These are phyloP conservation scores for Cadophora gregata DNA, from an alignment of 2,329 filamentous ascomycete genomes.

Conservation along the genomic window DNA sequence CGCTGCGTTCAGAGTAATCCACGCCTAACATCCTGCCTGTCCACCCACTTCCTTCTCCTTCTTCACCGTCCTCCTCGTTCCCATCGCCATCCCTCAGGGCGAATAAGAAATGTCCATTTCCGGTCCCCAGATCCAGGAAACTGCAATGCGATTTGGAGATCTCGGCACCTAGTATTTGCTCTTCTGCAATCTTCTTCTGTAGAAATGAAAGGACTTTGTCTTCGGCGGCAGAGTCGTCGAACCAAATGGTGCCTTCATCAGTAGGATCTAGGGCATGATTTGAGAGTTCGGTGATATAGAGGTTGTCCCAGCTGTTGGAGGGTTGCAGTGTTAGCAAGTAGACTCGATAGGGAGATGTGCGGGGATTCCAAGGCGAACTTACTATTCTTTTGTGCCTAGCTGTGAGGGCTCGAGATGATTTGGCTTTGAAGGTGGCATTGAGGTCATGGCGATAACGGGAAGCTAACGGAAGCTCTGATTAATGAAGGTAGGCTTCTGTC, in stretches of 20 bases:
- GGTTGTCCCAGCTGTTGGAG: constrained; percentile 71
- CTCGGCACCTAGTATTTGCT: constrained; percentile 29
- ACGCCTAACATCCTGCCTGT: constrained; percentile 77
- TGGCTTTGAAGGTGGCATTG: constrained; percentile 52
- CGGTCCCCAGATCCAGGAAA: constrained; percentile 89
- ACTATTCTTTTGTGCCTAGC: constrained; percentile 93
- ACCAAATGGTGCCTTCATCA: constrained; percentile 93
- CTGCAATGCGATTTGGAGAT: constrained; percentile 48
- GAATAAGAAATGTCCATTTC: constrained; percentile 92
- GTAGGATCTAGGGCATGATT: constrained; percentile 75
- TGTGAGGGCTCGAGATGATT: constrained; percentile 72
- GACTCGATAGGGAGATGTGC: not conserved
- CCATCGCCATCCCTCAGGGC: constrained; percentile 63
- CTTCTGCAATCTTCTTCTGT: constrained; percentile 29
- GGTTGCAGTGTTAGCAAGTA: constrained; percentile 1
- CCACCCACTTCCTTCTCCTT: constrained; percentile 55
- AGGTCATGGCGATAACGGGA: constrained; percentile 29
- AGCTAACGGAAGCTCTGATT: not conserved
- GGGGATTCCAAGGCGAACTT: constrained; percentile 32
- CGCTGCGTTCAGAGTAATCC: constrained; percentile 81
- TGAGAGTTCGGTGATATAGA: constrained; percentile 73
- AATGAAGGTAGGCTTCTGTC: not conserved
- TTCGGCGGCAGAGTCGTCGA: constrained; percentile 90
- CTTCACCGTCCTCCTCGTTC: constrained; percentile 36
- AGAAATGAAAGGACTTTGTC: constrained; percentile 75